phyloP scores from a whole-genome alignment of 73 alveolate genomes.

The Blepharisma stoltei region DNA sequence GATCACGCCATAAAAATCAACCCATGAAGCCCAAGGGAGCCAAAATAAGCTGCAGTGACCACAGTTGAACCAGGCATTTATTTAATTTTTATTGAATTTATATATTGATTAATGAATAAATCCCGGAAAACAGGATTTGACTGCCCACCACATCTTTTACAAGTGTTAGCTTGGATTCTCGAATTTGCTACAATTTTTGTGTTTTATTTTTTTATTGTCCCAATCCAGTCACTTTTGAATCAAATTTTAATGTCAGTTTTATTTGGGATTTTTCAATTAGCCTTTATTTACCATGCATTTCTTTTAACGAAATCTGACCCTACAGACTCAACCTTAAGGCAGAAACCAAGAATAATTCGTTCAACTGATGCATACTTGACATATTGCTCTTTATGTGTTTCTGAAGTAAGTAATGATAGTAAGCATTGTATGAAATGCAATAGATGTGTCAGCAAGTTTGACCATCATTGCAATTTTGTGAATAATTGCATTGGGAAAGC shows the following conservation, averaged over 20 bases:
- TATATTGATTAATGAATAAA: too few species aligned
- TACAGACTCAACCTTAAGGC: background rate
- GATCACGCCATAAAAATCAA: constrained; percentile 21
- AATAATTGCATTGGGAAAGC: constrained; percentile 15
- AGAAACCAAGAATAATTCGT: background rate
- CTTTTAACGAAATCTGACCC: background rate
- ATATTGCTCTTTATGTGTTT: background rate
- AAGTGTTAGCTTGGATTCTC: background rate
- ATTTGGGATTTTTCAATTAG: background rate
- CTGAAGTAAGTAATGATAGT: background rate
- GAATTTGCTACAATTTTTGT: background rate
- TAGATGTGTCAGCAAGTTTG: background rate
- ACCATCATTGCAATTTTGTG: constrained; percentile 23
- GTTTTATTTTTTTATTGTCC: background rate
- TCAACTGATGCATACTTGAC: background rate
- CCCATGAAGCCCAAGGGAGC: constrained; percentile 12
- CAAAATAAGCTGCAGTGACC: background rate
- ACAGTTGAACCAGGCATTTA: background rate
- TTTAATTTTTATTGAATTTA: too few species aligned
- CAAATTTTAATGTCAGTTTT: background rate
- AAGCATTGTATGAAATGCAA: constrained; percentile 20
- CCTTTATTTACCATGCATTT: background rate
- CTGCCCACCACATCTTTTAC: background rate
- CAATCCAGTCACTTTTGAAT: background rate
- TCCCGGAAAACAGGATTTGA: background rate